Evolutionary conservation across 768 basidiomycete genomes (phyloP).

Genomic region (Lyophyllum atratum): DNA sequence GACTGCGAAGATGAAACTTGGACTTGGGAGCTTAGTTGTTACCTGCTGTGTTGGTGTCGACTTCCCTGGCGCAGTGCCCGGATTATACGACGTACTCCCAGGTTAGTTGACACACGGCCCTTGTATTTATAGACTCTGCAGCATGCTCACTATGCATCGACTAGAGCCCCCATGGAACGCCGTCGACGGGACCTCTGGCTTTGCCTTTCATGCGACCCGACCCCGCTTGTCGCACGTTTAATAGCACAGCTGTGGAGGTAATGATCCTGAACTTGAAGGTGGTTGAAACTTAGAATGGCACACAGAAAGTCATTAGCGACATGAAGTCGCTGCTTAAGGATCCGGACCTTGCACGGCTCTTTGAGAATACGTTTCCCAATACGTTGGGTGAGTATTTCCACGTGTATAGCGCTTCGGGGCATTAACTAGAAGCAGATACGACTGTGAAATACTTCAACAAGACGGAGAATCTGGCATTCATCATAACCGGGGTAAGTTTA

Average conservation of each 20-base stretch:
- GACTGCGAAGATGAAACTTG: constrained; percentile 23
- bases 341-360: constrained; percentile 74
- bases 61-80: constrained; percentile 49
- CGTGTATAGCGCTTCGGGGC: not conserved
- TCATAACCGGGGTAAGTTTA: constrained; percentile 69
- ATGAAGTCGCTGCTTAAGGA: constrained; percentile 74
- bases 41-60: constrained; percentile 26
- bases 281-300: not conserved
- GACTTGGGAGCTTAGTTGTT: constrained; percentile 21
- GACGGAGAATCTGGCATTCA: constrained; percentile 74
- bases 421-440: constrained; percentile 50
- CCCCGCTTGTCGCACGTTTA: constrained; percentile 73
- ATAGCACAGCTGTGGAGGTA: constrained; percentile 75
- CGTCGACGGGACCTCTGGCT: constrained; percentile 59
- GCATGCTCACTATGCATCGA: constrained; percentile 1
- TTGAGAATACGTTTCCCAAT: constrained; percentile 84
- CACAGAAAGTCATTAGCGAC: constrained; percentile 70
- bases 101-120: constrained; percentile 26
- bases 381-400: constrained; percentile 58
- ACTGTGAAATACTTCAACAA: constrained; percentile 76
- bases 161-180: constrained; percentile 60
- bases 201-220: constrained; percentile 76
- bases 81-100: constrained; percentile 64
- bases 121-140: not conserved
- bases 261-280: not conserved